phyloP scores from a whole-genome alignment of 2,329 filamentous ascomycete genomes.

The Pseudopyrenochaeta lycopersici region DNA sequence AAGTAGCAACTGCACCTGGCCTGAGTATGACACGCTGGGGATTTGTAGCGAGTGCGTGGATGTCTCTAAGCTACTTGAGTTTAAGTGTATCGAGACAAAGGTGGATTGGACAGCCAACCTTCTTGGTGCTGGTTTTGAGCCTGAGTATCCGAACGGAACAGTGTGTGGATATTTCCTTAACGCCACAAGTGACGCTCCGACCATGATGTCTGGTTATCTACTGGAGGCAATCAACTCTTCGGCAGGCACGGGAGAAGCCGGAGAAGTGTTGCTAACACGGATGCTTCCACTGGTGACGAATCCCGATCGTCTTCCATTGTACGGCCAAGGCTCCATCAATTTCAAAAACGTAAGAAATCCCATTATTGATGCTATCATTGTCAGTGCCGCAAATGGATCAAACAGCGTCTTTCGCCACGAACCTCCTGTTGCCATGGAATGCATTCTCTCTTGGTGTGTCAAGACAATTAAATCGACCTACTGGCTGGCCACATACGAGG shows the following conservation, averaged over 20 bases:
- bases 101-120: constrained; percentile 27
- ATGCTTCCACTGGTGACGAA: constrained; percentile 19
- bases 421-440: constrained; percentile 28
- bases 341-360: constrained; percentile 31
- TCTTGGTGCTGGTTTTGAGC: too few relatives aligned
- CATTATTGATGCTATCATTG: constrained; percentile 25
- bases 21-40: constrained; percentile 31
- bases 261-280: constrained; percentile 24
- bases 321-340: constrained; percentile 25
- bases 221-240: neutral
- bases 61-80: constrained; percentile 7
- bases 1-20: constrained; percentile 42
- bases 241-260: too few relatives aligned
- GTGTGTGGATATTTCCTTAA: constrained; percentile 41
- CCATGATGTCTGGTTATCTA: constrained; percentile 31
- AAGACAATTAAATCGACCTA: constrained; percentile 36
- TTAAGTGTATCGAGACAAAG: constrained; percentile 9
- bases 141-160: constrained; percentile 30
- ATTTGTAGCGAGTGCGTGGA: constrained; percentile 36
- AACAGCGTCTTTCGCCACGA: constrained; percentile 15
- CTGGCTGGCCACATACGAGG: constrained; percentile 21
- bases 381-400: neutral
- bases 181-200: constrained; percentile 5
- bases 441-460: constrained; percentile 38
- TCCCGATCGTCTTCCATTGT: too few relatives aligned